phyloP scores from a whole-genome alignment of 208 protist species.

The Crithidia fasciculata region DNA sequence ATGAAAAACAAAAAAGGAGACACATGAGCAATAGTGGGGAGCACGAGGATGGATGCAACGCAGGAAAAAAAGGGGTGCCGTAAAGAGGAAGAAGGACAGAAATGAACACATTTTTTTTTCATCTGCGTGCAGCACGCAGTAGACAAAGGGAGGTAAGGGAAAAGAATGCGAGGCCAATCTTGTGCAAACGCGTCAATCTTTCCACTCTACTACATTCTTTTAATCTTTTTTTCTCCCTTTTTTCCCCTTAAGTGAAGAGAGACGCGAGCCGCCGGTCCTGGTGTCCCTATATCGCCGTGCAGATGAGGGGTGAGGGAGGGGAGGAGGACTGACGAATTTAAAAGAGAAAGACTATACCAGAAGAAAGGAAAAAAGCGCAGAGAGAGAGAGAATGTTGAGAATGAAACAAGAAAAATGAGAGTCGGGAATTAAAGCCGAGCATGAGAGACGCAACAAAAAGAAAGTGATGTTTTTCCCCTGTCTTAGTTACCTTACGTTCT shows the following conservation, averaged over 20 bases:
- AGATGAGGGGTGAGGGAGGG: background rate
- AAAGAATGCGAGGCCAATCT: no score
- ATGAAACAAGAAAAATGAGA: background rate
- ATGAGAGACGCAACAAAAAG: background rate
- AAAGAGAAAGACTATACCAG: background rate
- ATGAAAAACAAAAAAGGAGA: no score
- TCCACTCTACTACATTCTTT: no score
- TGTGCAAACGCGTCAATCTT: no score
- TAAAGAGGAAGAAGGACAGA: background rate
- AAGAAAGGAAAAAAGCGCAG: background rate
- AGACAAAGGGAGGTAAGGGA: no score
- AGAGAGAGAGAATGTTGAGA: background rate
- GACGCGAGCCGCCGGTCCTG: no score
- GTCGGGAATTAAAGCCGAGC: background rate
- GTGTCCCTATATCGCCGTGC: no score
- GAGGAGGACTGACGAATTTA: background rate
- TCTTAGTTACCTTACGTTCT: background rate
- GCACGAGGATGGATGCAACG: no score
- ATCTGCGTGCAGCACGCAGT: no score
- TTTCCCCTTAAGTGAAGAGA: background rate
- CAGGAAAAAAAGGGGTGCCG: background rate
- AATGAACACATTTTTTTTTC: background rate
- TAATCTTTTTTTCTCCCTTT: background rate
- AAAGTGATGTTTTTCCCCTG: background rate
- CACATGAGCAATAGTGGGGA: no score